phyloP scores from a whole-genome alignment of 1,139 yeast genomes.

The Meyerozyma athensensis region DNA sequence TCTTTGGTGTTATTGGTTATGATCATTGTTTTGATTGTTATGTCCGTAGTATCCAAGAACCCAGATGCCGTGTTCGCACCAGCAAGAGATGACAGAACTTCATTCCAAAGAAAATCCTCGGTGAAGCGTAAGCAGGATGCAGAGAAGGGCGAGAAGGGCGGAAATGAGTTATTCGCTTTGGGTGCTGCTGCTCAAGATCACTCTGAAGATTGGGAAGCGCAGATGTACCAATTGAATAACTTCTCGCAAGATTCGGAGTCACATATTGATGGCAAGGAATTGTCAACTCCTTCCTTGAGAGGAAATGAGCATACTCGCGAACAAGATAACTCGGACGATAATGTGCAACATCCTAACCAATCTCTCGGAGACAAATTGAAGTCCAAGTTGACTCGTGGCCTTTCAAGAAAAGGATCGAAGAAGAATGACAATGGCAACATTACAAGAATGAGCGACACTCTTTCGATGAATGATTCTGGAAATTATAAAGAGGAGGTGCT shows the following conservation, averaged over 20 bases:
- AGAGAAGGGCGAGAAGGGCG: constrained; percentile 18
- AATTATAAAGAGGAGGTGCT: constrained; percentile 11
- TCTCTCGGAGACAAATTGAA: constrained; percentile 21
- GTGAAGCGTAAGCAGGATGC: constrained; percentile 17
- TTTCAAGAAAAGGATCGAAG: constrained; percentile 20
- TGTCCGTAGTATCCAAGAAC: constrained; percentile 62
- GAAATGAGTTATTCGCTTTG: constrained; percentile 61
- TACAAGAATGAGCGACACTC: constrained; percentile 34
- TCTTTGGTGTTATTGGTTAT: constrained; percentile 58
- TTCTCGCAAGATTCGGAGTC: constrained; percentile 15
- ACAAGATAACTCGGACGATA: constrained; percentile 7
- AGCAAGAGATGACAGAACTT: constrained; percentile 77
- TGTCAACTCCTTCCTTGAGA: constrained; percentile 23
- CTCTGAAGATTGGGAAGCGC: constrained; percentile 62
- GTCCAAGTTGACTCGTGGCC: constrained; percentile 16
- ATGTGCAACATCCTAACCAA: constrained; percentile 8
- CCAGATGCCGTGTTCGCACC: constrained; percentile 83
- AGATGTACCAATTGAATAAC: constrained; percentile 50
- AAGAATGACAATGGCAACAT: constrained; percentile 13
- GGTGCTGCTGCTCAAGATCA: constrained; percentile 74
- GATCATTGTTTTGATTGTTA: constrained; percentile 52
- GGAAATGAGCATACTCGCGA: constrained; percentile 12
- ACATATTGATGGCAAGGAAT: constrained; percentile 13
- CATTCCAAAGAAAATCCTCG: constrained; percentile 62
- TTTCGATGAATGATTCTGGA: constrained; percentile 10